phyloP scores from a whole-genome alignment of 768 basidiomycete genomes.

The Russula emetica region DNA sequence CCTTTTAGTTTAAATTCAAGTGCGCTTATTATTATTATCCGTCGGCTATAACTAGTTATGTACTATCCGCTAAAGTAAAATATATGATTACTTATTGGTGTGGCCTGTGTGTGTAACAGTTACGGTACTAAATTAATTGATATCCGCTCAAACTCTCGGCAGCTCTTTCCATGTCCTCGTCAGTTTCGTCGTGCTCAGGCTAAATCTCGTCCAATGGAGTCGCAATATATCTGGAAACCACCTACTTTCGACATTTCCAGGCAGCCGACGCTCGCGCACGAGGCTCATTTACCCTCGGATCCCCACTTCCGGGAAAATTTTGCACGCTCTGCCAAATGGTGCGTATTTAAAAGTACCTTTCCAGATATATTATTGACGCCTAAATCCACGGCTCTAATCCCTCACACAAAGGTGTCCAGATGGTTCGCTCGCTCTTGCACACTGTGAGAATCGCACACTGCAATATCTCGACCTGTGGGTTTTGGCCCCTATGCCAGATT shows the following conservation, averaged over 20 bases:
- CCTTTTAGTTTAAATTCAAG: no score
- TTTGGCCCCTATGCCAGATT: background rate
- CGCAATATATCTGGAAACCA: constrained; percentile 21
- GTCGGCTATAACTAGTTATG: no score
- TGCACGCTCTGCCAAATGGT: constrained; percentile 29
- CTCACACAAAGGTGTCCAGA: constrained; percentile 61
- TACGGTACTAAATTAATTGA: background rate
- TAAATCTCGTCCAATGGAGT: constrained; percentile 1
- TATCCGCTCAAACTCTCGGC: background rate
- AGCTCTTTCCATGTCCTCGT: background rate
- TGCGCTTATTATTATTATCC: no score
- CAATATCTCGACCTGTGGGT: constrained; percentile 52
- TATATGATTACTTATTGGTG: no score
- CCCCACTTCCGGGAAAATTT: constrained; percentile 22
- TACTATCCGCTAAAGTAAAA: no score
- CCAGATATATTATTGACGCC: background rate
- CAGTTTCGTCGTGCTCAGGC: background rate
- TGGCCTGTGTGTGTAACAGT: no score
- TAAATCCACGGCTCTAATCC: background rate
- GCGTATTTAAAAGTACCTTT: background rate
- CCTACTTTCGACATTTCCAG: constrained; percentile 20
- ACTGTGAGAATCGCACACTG: constrained; percentile 67
- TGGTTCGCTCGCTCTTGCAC: constrained; percentile 60
- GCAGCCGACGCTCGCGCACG: constrained; percentile 13
- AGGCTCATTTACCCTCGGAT: constrained; percentile 13